These are phyloP conservation scores for Rhodomyrtus psidioides DNA, from an alignment of 441 rosid species.

Conservation along the genomic window DNA sequence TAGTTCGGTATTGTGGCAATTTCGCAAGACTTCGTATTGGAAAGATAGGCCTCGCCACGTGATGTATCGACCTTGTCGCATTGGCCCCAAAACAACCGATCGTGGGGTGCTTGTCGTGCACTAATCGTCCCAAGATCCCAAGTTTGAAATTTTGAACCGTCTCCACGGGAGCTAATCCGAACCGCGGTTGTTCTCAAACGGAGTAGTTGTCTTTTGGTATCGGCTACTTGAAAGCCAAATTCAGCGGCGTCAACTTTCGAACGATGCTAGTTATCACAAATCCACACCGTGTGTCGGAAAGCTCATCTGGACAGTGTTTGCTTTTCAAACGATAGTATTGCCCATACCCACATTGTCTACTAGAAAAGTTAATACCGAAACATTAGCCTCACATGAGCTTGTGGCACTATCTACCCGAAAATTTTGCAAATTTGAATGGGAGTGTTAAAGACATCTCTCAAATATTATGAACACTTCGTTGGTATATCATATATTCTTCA, in stretches of 20 bases:
- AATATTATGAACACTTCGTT: neutral
- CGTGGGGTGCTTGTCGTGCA: neutral
- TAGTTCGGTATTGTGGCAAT: neutral
- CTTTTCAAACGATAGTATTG: neutral
- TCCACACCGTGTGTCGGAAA: rapidly evolving
- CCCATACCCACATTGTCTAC: neutral
- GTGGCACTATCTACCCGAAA: neutral
- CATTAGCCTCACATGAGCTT: neutral
- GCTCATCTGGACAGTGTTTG: neutral
- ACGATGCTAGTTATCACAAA: neutral
- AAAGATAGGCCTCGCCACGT: neutral
- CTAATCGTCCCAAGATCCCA: neutral
- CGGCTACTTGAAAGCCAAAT: neutral
- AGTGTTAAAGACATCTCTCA: neutral
- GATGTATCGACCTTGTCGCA: neutral
- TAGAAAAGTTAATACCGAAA: neutral
- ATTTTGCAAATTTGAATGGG: neutral
- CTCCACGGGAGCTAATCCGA: neutral
- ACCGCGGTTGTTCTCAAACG: neutral
- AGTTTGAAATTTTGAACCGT: neutral
- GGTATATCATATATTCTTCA: neutral
- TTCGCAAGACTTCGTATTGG: neutral
- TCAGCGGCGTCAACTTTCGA: neutral
- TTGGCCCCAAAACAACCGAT: neutral
- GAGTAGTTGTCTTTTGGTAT: neutral